phyloP scores from a whole-genome alignment of 1,284 basidiomycete genomes.

The Pulveroboletus sp. region DNA sequence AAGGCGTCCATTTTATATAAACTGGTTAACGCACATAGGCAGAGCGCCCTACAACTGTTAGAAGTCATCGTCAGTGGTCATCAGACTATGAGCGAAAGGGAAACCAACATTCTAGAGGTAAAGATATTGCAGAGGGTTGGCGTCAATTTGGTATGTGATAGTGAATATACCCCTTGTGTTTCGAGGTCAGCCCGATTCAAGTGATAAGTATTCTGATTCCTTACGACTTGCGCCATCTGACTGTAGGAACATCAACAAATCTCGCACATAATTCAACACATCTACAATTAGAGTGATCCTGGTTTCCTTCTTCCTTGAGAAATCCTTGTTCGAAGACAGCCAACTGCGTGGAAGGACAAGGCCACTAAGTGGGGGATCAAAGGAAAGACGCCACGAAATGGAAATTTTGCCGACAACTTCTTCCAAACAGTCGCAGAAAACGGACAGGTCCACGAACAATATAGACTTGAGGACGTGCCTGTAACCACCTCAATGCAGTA shows the following conservation, averaged over 20 bases:
- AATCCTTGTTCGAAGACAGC: too few species aligned
- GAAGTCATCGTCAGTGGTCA: background rate
- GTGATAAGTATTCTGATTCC: background rate
- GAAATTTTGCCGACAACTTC: slow-evolving; percentile 41
- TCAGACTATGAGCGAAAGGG: background rate
- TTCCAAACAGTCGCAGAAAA: slow-evolving; percentile 51
- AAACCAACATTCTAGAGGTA: too few species aligned
- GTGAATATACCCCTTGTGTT: slow-evolving; percentile 14
- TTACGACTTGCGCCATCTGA: slow-evolving; percentile 12
- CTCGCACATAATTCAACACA: slow-evolving; percentile 14
- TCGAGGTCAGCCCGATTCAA: background rate
- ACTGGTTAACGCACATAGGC: slow-evolving; percentile 25
- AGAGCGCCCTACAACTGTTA: slow-evolving; percentile 29
- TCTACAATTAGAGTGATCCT: slow-evolving; percentile 4
- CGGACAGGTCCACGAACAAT: slow-evolving; percentile 42
- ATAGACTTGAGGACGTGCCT: slow-evolving; percentile 45
- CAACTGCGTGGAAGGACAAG: slow-evolving; percentile 50
- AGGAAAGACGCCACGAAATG: slow-evolving; percentile 34
- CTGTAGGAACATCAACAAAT: slow-evolving; percentile 20
- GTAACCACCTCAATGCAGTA: background rate
- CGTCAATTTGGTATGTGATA: slow-evolving; percentile 28
- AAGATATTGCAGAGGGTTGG: too few species aligned
- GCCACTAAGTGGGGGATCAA: slow-evolving; percentile 38
- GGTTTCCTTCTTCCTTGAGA: slow-evolving; percentile 29
- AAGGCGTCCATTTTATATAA: background rate